Percentiles rank a stretch among this genome's conserved stretches.
These are phyloP conservation scores for Naganishia vaughanmartiniae DNA, from an alignment of 768 basidiomycete genomes.

Conservation along the genomic window DNA sequence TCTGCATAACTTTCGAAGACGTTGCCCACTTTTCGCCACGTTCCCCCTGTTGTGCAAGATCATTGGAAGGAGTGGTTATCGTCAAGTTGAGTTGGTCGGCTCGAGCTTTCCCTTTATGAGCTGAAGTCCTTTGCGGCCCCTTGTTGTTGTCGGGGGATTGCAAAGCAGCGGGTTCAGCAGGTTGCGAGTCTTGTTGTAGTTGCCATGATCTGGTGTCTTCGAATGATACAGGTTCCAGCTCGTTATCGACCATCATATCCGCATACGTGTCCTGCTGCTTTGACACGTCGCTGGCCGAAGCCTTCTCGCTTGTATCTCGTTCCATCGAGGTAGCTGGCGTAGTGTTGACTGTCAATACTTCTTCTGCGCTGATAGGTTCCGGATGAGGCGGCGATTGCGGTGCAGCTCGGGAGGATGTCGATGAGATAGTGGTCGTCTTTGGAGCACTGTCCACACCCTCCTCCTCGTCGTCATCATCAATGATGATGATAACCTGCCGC, in stretches of 20 bases:
- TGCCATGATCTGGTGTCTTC: not conserved
- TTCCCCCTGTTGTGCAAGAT: not conserved
- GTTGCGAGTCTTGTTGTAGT: not conserved
- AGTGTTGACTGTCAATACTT: not conserved
- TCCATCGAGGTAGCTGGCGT: not conserved
- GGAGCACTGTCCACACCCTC: not conserved
- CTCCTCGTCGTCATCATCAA: not conserved
- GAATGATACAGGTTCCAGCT: slow-evolving; percentile 6
- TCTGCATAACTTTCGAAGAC: not conserved
- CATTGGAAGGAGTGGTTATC: not conserved
- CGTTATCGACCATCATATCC: slow-evolving; percentile 17
- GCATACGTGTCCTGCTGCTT: not conserved
- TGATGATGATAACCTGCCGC: not conserved
- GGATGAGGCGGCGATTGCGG: not conserved
- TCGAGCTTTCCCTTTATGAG: slow-evolving; percentile 4
- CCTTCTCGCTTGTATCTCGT: not conserved
- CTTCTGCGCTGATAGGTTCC: not conserved
- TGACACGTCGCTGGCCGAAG: not conserved
- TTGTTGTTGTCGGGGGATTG: not conserved
- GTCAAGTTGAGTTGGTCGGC: slow-evolving; percentile 2
- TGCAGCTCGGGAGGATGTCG: not conserved
- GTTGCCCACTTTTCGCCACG: not conserved
- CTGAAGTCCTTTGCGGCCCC: not conserved
- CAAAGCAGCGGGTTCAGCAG: not conserved
- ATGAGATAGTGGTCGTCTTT: not conserved